Conservation (phyloP, 2,329 filamentous ascomycete species). For the Scedosporium minutisporum region DNA sequence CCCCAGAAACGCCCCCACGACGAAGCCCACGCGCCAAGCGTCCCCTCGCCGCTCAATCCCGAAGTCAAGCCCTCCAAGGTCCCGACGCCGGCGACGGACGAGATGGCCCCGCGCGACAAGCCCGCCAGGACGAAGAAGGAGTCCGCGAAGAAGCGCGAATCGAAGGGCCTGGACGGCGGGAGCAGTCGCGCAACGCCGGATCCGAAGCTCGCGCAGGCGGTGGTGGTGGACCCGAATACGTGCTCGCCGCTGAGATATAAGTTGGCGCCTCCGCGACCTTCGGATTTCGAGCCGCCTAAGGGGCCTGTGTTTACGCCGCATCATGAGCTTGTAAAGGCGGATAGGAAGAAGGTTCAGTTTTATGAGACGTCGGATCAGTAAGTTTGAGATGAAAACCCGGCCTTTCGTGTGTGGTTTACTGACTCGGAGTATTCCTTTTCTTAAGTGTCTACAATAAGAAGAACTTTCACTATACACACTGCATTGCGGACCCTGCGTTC, state of each 20-base stretch:
- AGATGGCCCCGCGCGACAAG: slow-evolving; percentile 27
- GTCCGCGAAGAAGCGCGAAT: slow-evolving; percentile 57
- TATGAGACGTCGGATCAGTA: slow-evolving; percentile 57
- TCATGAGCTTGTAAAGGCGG: slow-evolving; percentile 39
- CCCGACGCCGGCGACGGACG: slow-evolving; percentile 27
- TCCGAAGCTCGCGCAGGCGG: slow-evolving; percentile 30
- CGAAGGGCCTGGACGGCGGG: slow-evolving; percentile 41
- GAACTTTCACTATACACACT: slow-evolving; percentile 80
- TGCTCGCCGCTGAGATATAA: slow-evolving; percentile 50
- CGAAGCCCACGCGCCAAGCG: slow-evolving; percentile 59
- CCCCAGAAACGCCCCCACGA: slow-evolving; percentile 59
- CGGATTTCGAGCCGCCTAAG: slow-evolving; percentile 51
- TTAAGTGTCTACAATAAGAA: slow-evolving; percentile 53
- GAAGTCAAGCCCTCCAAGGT: slow-evolving; percentile 37
- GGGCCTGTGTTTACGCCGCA: slow-evolving; percentile 48
- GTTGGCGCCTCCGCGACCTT: slow-evolving; percentile 50
- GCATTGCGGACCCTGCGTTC: slow-evolving; percentile 81
- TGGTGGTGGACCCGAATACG: slow-evolving; percentile 31
- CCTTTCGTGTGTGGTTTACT: neutral
- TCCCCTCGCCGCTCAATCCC: slow-evolving; percentile 67
- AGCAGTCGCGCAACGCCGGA: slow-evolving; percentile 49
- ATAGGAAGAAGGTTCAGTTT: slow-evolving; percentile 45
- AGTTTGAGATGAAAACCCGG: slow-evolving; percentile 16
- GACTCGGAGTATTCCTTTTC: neutral
- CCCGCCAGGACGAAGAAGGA: slow-evolving; percentile 52